phyloP scores from a whole-genome alignment of 305 asterid species.

The Solanum hybrid region DNA sequence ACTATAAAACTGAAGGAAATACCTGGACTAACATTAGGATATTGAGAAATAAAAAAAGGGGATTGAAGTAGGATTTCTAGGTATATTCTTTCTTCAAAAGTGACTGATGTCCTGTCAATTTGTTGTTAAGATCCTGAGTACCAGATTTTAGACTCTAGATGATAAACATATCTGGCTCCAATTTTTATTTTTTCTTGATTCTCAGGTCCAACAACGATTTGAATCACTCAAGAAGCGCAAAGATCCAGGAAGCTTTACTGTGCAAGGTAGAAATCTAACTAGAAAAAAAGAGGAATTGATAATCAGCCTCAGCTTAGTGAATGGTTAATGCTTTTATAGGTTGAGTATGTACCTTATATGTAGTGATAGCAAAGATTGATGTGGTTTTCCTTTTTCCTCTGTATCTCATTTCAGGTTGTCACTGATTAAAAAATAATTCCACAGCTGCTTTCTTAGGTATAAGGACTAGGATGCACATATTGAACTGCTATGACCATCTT shows the following conservation, averaged over 20 bases:
- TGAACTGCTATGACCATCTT: neutral
- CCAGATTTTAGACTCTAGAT: neutral
- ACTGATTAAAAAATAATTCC: neutral
- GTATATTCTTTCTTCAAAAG: neutral
- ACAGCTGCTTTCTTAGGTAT: neutral
- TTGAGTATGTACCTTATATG: neutral
- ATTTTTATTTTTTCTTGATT: neutral
- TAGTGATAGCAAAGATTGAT: neutral
- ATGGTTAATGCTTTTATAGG: neutral
- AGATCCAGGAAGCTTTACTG: slow-evolving; percentile 76
- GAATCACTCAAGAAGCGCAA: slow-evolving; percentile 83
- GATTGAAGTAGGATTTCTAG: neutral
- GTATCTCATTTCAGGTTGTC: neutral
- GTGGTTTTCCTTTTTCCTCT: neutral
- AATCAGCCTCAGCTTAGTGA: neutral
- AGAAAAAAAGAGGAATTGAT: neutral
- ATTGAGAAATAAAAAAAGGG: neutral
- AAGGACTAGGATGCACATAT: neutral
- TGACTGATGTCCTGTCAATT: neutral
- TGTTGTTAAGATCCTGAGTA: neutral
- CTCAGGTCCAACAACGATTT: slow-evolving; percentile 86
- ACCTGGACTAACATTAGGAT: neutral
- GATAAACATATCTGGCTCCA: neutral
- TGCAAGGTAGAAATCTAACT: slow-evolving; percentile 48
- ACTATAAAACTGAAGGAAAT: neutral